Evolutionary conservation across 768 basidiomycete genomes (phyloP), one percentile per base, ranked within the genome.

Genomic region (Porpolomopsis calyptriformis): DNA sequence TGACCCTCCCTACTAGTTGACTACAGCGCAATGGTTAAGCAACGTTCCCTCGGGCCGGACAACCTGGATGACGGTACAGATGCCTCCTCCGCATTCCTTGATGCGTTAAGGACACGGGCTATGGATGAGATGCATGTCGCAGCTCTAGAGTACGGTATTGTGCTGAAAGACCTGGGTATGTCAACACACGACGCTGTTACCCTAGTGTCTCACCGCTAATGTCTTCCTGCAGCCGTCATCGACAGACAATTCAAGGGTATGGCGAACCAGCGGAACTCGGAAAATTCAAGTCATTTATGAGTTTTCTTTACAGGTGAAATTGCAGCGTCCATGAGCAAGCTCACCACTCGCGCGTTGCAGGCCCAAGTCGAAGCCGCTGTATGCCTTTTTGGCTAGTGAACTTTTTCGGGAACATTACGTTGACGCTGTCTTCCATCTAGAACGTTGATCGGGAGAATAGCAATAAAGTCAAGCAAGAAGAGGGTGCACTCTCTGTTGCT

Each of bases 351-450:
- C 53, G 87, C 84, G 18, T 67, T 90, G 29, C 84, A 90, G 58
- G 85, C 87, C 8, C 87, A 91, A 60, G 86, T 90, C 23, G 87
- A 90, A 60, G 85, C 86, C 37, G 85, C 85, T 22, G 81, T 83
- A 59, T 56, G 76, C 64, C 23, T 40, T 22, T 39, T 27, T 33
- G 35, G 23, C 23, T 44, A 22, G 31, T 38, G 22, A 27, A n/a
- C 6, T 42, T 41, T 12, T 20, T 47, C 4, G 3, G 10, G 25
- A 11, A 23, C 16, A 12, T 25, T 4, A 4, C 22, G 20, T 23
- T 20, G 14, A 31, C 23, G 23, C 19, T 16, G 29, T 26, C n/a
- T 14, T 7, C 14, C 29, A 7, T 45, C 10, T 52, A 84, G 82
- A 88, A 89, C 50, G 85, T 88, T 43, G 85, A 88, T 61, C 67